Evolutionary conservation across 2,329 filamentous ascomycete species (phyloP), one percentile per base, ranked within the genome.

Genomic region (Meredithiella fracta): DNA sequence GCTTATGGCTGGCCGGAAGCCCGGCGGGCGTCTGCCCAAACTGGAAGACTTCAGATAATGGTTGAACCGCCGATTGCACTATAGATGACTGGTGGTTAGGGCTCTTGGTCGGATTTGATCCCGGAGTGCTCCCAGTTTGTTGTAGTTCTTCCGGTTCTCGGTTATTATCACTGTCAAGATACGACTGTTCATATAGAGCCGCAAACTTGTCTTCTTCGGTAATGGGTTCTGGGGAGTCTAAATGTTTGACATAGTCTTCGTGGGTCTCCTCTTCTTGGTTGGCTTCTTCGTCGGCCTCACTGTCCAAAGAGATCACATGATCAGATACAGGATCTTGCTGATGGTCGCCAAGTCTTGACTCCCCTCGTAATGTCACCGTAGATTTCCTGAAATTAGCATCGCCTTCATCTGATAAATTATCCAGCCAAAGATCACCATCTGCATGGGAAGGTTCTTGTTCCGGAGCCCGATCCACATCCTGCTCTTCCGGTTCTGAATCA

Each of bases 391-490:
- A 49, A n/a, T 38, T 42, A 9, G n/a, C 29, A 2, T 22, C 37
- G 8, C 63, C 62, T 31, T 70, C 64, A 42, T 72, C 65, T 1
- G 68, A 68, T 38, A 71, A 47, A 5, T 68, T 69, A 26, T 67
- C 67, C 62, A 74, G 69, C 72, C 72, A 75, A 20, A 74, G 69
- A 60, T 75, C 72, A 0, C 70, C 70, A 37, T 70, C 65, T n/a
- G n/a, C n/a, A n/a, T n/a, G n/a, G n/a, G n/a, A n/a, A n/a, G n/a
- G n/a, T n/a, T 65, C 64, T 8, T 44, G 3, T 7, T 15, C 15
- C 7, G 15, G n/a, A 2, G 62, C 65, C 23, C 63, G 55, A 23
- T 63, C 64, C 5, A 17, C 20, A 20, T 37, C 50, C n/a, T 38
- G 29, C 26, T 54, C 59, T 2, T 60, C 59, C 14, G 55, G 15